Base-by-base conservation (phyloP, 2,329 filamentous ascomycete genomes). In the Pseudomassariella vexata region DNA sequence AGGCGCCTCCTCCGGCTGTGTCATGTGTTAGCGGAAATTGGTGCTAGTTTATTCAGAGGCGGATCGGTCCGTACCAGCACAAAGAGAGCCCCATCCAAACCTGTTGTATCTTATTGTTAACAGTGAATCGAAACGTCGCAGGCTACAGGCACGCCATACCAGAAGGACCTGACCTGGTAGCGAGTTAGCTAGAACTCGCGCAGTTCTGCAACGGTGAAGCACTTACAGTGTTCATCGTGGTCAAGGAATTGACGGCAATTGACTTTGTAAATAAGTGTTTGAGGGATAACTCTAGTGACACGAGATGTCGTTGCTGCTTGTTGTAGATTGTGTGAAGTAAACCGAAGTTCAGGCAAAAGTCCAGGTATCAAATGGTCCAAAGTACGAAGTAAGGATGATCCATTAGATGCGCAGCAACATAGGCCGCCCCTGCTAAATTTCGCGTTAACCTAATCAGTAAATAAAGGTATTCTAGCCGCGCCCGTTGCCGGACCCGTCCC, bases 51-150 rank as follows among this genome's bases (percentile, higher is more conserved):
- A 17, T 16, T 18, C 29, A 18, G 32, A 17, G 35, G 32, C 17
- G 27, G 19, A 10, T 11, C 16, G 31, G 7, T 16, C 52, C 78
- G 38, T 75, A 88, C 84, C 88, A 48, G 83, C 70, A 55, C 89
- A 92, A 34, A 96, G 75, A 30, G 87, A 75, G 48, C 85, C 89
- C 92, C 87, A 95, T 53, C 92, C 92, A 53, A 90, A 66, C 85
- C 88, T 94, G 45, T 27, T 38, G 33, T 16, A 19, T 19, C 6
- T 12, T 26, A 24, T 10, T 15, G 15, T 31, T 5, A 19, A 23
- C 23, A 12, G 22, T 17, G 8, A 5, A n/a, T 24, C 8, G 26
- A 25, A 17, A 28, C 11, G 37, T 19, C 24, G 27, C 11, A 9
- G 30, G 38, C 30, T 24, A 36, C 39, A 33, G 35, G 36, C 24